A percentile compares a stretch with the other conserved stretches of the same genome.
Evolutionary conservation across 257 asterid species (phyloP).

Genomic region (Euphrasia confusa): DNA sequence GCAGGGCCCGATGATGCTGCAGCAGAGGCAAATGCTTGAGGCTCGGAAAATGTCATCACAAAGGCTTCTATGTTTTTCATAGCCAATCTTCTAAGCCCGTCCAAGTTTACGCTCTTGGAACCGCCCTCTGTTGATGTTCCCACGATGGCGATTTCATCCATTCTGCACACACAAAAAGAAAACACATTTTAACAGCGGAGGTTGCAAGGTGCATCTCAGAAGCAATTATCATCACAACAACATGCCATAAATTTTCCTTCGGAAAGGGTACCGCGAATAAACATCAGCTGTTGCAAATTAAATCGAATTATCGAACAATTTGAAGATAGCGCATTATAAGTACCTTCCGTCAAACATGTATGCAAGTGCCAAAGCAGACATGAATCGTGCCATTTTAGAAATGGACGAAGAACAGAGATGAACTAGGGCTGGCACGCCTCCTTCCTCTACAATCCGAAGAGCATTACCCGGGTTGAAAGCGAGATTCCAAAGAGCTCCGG

Average conservation of each 20-base stretch:
- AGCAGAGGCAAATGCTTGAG: conserved; percentile 69
- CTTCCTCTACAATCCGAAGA: conserved; percentile 69
- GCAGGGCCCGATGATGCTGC: conserved; percentile 66
- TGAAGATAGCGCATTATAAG: not conserved
- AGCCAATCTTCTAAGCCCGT: conserved; percentile 64
- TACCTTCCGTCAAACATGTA: conserved; percentile 83
- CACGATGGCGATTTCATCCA: conserved; percentile 59
- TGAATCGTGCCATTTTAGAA: conserved; percentile 82
- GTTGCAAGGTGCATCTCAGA: not conserved
- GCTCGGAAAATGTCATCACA: conserved; percentile 51
- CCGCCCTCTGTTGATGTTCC: conserved; percentile 56
- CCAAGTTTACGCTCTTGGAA: conserved; percentile 55
- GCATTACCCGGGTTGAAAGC: conserved; percentile 81
- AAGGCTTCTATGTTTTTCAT: conserved; percentile 65
- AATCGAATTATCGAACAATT: no score
- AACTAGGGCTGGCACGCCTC: conserved; percentile 67
- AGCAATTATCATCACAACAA: conserved; percentile 3
- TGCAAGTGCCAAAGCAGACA: conserved; percentile 75
- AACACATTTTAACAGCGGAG: not conserved
- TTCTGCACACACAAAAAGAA: conserved; percentile 38
- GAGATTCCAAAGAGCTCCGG: conserved; percentile 90
- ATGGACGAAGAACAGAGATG: conserved; percentile 63
- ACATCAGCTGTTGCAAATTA: no score
- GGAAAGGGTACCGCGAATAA: no score
- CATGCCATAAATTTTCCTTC: no score